phyloP scores from a whole-genome alignment of 345 rosid genomes.

The Salix brachista region DNA sequence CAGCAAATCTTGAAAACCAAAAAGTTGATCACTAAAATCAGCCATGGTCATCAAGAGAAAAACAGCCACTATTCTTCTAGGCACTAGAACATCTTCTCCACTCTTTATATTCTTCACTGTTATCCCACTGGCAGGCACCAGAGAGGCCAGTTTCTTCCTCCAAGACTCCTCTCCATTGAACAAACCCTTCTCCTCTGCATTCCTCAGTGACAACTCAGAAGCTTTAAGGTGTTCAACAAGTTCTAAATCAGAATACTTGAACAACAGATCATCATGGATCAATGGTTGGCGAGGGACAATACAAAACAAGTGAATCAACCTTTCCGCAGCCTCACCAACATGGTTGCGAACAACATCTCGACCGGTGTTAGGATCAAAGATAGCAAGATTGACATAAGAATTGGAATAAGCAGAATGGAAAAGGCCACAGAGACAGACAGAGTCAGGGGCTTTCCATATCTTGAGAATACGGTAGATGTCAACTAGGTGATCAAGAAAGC shows the following conservation, averaged over 20 bases:
- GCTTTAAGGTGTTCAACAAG: slow-evolving; percentile 57
- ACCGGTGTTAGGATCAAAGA: slow-evolving; percentile 78
- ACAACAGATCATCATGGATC: slow-evolving; percentile 81
- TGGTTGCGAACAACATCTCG: slow-evolving; percentile 76
- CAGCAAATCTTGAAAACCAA: slow-evolving; percentile 64
- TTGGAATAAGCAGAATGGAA: slow-evolving; percentile 97
- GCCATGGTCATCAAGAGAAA: slow-evolving; percentile 85
- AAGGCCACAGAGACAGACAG: slow-evolving; percentile 85
- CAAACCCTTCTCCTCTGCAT: slow-evolving; percentile 56
- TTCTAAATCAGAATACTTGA: slow-evolving; percentile 63
- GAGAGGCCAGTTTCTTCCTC: slow-evolving; percentile 65
- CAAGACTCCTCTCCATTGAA: slow-evolving; percentile 60
- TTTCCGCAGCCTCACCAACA: slow-evolving; percentile 81
- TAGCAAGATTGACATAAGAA: slow-evolving; percentile 85
- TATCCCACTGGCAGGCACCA: slow-evolving; percentile 59
- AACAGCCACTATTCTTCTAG: slow-evolving; percentile 62
- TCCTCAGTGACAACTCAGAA: slow-evolving; percentile 52
- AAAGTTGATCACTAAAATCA: slow-evolving; percentile 85
- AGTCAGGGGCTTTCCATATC: slow-evolving; percentile 73
- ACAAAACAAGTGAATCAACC: slow-evolving; percentile 79
- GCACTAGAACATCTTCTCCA: slow-evolving; percentile 59
- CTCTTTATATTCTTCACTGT: slow-evolving; percentile 69
- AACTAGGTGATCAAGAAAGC: slow-evolving; percentile 76
- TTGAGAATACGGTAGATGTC: slow-evolving; percentile 79
- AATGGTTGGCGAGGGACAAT: slow-evolving; percentile 71